Percentiles rank a stretch among this genome's conserved stretches.
phyloP scores from a whole-genome alignment of 164 flowering plant genomes.

The Tinospora cordifolia region DNA sequence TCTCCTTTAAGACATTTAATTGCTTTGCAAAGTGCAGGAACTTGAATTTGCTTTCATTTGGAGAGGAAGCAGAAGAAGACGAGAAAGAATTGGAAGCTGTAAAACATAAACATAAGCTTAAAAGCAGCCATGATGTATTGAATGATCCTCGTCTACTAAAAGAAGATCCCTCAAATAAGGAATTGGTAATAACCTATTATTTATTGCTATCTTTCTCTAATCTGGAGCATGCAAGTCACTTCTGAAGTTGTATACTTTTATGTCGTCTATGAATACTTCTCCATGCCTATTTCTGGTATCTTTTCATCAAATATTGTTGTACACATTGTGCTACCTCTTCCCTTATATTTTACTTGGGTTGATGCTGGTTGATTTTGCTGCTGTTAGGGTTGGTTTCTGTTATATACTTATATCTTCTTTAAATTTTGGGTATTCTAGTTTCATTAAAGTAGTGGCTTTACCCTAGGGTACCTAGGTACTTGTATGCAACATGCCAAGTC shows the following conservation, averaged over 20 bases:
- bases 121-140: slow-evolving; percentile 93
- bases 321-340: not conserved
- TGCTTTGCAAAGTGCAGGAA: slow-evolving; percentile 42
- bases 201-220: not conserved
- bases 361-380: not conserved
- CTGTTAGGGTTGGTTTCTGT: not conserved
- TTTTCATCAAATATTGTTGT: not conserved
- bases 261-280: not conserved
- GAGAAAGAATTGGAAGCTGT: slow-evolving; percentile 72
- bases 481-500: not conserved
- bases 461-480: not conserved
- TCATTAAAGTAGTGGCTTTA: too few species aligned
- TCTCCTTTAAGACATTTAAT: not conserved
- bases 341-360: not conserved
- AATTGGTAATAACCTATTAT: slow-evolving; percentile 33
- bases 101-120: slow-evolving; percentile 61
- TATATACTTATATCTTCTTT: too few species aligned
- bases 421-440: too few species aligned
- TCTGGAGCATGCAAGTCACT: not conserved
- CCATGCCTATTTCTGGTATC: not conserved
- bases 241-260: not conserved
- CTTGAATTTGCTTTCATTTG: slow-evolving; percentile 91
- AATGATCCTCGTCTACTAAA: slow-evolving; percentile 93
- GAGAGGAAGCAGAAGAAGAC: slow-evolving; percentile 97
- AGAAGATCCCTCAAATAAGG: slow-evolving; percentile 32